Evolutionary conservation across 2,329 filamentous ascomycete species (phyloP).

Genomic region (Madurella mycetomatis): DNA sequence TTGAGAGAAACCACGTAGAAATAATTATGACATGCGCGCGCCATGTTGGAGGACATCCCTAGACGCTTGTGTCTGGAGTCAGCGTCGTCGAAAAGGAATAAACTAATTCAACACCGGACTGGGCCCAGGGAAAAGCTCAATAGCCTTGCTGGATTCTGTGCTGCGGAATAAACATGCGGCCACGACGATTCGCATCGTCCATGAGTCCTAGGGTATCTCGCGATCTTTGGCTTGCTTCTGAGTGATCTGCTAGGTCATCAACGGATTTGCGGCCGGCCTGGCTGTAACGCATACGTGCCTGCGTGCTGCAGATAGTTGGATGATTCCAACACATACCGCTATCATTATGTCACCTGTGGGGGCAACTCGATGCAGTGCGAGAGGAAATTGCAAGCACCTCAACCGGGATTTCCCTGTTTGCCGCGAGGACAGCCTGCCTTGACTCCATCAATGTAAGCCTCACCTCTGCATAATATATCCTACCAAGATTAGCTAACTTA

Average conservation of each 20-base stretch:
- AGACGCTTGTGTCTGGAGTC: not conserved
- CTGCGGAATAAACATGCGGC: conserved; percentile 6
- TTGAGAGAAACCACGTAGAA: not conserved
- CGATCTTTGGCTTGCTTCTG: conserved; percentile 7
- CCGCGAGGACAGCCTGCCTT: conserved; percentile 1
- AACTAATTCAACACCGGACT: not conserved
- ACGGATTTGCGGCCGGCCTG: conserved; percentile 15
- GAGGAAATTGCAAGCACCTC: not conserved
- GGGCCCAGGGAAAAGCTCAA: not conserved
- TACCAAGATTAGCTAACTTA: too few species aligned
- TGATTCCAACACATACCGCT: not conserved
- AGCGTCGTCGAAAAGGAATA: not conserved
- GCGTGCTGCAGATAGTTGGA: not conserved
- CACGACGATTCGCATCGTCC: conserved; percentile 8
- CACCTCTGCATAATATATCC: too few species aligned
- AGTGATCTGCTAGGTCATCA: not conserved
- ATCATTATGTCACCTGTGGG: conserved; percentile 7
- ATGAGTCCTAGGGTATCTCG: conserved; percentile 1
- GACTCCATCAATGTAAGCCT: conserved; percentile 4
- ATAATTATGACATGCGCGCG: not conserved
- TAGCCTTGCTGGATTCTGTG: conserved; percentile 5
- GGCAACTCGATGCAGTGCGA: conserved; percentile 10
- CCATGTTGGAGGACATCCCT: not conserved
- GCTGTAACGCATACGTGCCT: conserved; percentile 14
- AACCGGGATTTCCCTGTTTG: conserved; percentile 8